These are phyloP conservation scores for Pichia rugopelliculosa DNA, from an alignment of 805 yeast species.

Conservation along the genomic window DNA sequence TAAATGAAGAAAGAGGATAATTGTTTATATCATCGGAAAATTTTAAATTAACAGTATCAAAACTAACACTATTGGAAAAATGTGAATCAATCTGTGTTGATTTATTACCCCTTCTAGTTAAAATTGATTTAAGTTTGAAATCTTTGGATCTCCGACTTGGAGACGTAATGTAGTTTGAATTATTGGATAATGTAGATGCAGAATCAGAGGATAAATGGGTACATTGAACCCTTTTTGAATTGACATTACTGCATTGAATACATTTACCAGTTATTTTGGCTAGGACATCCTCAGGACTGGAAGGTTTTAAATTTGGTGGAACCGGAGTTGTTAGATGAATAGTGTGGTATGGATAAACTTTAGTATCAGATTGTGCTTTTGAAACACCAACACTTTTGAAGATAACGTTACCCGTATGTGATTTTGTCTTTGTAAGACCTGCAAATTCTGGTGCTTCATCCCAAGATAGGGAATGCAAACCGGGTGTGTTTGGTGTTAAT, in stretches of 20 bases:
- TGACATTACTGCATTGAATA: constrained; percentile 4
- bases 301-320: constrained; percentile 17
- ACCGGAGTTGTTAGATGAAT: constrained; percentile 17
- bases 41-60: constrained; percentile 44
- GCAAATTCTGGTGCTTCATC: constrained; percentile 11
- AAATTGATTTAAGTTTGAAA: constrained; percentile 9
- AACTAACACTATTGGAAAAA: constrained; percentile 32
- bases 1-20: constrained; percentile 10
- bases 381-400: constrained; percentile 7
- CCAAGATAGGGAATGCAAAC: constrained; percentile 8
- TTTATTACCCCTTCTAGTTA: constrained; percentile 5
- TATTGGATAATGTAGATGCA: background rate
- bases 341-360: constrained; percentile 15
- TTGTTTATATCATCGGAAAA: constrained; percentile 19
- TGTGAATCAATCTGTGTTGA: constrained; percentile 3
- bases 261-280: constrained; percentile 10
- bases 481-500: background rate
- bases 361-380: constrained; percentile 2
- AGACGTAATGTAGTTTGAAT: background rate
- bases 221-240: background rate
- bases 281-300: constrained; percentile 14
- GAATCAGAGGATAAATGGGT: constrained; percentile 1
- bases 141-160: background rate
- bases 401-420: constrained; percentile 19
- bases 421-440: constrained; percentile 16